These are phyloP conservation scores for Globisporangium cystogenes DNA, from an alignment of 352 stramenopile species.

Conservation along the genomic window DNA sequence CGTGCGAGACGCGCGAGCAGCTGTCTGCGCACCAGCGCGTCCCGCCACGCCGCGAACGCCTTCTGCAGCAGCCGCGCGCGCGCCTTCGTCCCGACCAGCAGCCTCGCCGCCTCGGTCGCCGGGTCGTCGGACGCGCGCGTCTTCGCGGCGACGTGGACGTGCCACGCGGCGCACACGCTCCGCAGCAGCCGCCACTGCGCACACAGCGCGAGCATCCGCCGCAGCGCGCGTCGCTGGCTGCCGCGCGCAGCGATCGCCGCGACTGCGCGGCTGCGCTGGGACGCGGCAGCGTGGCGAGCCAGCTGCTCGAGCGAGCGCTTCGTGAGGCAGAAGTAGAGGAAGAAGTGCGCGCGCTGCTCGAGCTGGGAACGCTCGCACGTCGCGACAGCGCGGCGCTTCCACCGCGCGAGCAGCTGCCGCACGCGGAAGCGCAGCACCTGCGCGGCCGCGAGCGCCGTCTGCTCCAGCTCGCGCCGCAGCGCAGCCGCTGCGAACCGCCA, in stretches of 20 bases:
- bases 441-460: not conserved
- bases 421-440: conserved; percentile 2
- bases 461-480: not conserved
- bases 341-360: conserved; percentile 14
- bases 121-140: not conserved
- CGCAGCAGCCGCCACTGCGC: not conserved
- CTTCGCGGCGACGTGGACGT: not conserved
- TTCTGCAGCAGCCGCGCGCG: conserved; percentile 4
- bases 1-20: not conserved
- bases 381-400: not conserved
- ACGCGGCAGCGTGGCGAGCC: not conserved
- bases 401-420: not conserved
- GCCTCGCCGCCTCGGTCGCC: not conserved
- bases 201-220: not conserved
- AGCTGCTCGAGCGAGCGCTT: conserved; percentile 12
- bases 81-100: conserved; percentile 4
- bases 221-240: not conserved
- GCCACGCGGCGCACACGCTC: conserved; percentile 3
- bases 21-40: not conserved
- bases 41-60: conserved; percentile 7
- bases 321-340: conserved; percentile 15
- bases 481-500: not conserved
- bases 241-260: not conserved
- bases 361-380: conserved; percentile 1
- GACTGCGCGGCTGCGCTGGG: not conserved